A percentile compares a stretch with the other conserved stretches of the same genome.
Evolutionary conservation across 306 rosid genomes (phyloP).

Genomic region (Vigna nakashimae): DNA sequence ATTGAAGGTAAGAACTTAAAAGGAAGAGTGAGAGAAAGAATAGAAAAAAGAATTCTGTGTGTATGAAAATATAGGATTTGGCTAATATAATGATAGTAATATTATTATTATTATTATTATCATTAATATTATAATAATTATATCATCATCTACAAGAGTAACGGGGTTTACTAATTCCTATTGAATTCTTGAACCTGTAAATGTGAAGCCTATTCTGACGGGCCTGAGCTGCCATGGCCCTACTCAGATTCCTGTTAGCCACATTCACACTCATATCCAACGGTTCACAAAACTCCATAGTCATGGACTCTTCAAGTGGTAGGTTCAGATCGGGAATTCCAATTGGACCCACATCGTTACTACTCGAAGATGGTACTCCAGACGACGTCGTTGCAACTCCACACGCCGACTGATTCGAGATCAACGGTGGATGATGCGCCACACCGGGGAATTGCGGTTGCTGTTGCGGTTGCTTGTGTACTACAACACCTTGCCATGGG

Average conservation of each 20-base stretch:
- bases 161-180: slow-evolving; percentile 38
- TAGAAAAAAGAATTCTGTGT: too few species aligned
- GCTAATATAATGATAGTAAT: neutral
- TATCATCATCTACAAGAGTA: slow-evolving; percentile 22
- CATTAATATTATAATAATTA: too few species aligned
- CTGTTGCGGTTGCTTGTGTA: neutral
- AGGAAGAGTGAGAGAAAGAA: neutral
- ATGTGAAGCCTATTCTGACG: slow-evolving; percentile 61
- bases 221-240: slow-evolving; percentile 54
- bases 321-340: slow-evolving; percentile 65
- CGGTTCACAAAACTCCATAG: slow-evolving; percentile 23
- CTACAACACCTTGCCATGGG: slow-evolving; percentile 5
- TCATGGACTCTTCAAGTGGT: slow-evolving; percentile 20
- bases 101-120: neutral
- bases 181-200: slow-evolving; percentile 53
- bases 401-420: slow-evolving; percentile 34
- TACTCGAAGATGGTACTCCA: neutral
- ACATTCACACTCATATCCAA: slow-evolving; percentile 25
- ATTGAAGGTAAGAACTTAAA: too few species aligned
- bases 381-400: slow-evolving; percentile 31
- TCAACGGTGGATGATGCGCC: neutral
- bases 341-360: slow-evolving; percentile 5
- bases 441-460: neutral
- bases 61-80: neutral
- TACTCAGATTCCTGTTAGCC: neutral